A percentile compares a stretch with the other conserved stretches of the same genome.
Conservation (phyloP, 257 asterid genomes). For the Linderniella brevidens region DNA sequence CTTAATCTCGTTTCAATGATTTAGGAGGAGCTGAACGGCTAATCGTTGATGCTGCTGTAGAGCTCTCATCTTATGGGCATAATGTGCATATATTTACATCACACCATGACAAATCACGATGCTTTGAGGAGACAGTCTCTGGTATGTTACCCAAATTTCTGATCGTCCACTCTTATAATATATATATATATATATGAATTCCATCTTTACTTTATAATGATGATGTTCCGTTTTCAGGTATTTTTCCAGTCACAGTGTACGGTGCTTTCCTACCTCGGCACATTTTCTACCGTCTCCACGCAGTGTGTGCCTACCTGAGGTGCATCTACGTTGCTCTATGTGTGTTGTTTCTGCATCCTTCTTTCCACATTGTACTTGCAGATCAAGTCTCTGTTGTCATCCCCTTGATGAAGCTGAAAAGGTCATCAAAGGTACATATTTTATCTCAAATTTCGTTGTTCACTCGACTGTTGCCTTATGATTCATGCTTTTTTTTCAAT, state of each 20-base stretch:
- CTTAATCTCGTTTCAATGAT: constrained; percentile 5
- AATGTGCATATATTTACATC: constrained; percentile 79
- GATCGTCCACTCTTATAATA: background rate
- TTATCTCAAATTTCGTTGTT: constrained; percentile 5
- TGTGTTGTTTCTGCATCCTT: constrained; percentile 48
- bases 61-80: constrained; percentile 70
- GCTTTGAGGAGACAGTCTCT: constrained; percentile 88
- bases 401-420: constrained; percentile 71
- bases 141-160: constrained; percentile 24
- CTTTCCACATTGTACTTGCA: constrained; percentile 55
- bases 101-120: constrained; percentile 70
- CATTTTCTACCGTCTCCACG: constrained; percentile 59
- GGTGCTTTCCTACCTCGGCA: constrained; percentile 85
- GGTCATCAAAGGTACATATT: constrained; percentile 49
- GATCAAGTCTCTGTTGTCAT: constrained; percentile 81
- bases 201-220: background rate
- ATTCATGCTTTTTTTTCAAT: constrained; percentile 9
- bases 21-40: constrained; percentile 98
- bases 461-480: background rate
- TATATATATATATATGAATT: background rate
- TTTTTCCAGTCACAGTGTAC: constrained; percentile 60
- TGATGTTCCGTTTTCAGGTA: constrained; percentile 26
- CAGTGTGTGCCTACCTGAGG: constrained; percentile 82
- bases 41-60: constrained; percentile 86
- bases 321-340: constrained; percentile 79